Evolutionary conservation across 2,329 filamentous ascomycete species (phyloP).

Genomic region (Coniochaeta hoffmannii): DNA sequence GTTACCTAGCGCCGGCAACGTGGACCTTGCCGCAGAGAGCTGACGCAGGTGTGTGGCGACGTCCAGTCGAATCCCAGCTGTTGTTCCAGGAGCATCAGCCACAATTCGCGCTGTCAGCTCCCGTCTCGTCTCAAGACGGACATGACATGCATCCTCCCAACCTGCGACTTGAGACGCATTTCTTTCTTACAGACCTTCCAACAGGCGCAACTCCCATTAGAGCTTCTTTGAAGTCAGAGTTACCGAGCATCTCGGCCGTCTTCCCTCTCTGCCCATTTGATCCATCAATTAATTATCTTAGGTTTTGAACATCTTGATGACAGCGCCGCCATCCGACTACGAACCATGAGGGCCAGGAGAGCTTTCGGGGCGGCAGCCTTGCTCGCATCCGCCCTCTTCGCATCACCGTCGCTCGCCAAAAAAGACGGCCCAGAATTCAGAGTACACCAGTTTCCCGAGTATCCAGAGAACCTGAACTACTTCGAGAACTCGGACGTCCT

Average conservation of each 20-base stretch:
- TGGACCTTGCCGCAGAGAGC: background rate
- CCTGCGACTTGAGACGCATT: background rate
- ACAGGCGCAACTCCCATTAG: background rate
- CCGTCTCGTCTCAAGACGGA: background rate
- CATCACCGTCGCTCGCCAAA: constrained; percentile 40
- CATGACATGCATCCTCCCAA: background rate
- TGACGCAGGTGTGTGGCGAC: background rate
- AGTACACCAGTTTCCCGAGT: constrained; percentile 56
- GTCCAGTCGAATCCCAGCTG: background rate
- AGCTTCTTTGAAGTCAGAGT: background rate
- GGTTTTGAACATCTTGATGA: constrained; percentile 31
- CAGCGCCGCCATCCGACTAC: constrained; percentile 19
- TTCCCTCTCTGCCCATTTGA: background rate
- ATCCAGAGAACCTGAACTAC: constrained; percentile 69
- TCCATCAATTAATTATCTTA: background rate
- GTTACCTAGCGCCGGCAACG: background rate
- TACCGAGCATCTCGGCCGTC: background rate
- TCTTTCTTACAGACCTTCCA: background rate
- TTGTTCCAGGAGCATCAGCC: background rate
- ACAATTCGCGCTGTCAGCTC: background rate
- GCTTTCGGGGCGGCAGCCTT: constrained; percentile 39
- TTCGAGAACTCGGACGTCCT: constrained; percentile 85
- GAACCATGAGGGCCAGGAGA: constrained; percentile 48
- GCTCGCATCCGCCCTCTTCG: constrained; percentile 38
- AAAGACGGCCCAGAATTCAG: constrained; percentile 60